A percentile compares a stretch with the other conserved stretches of the same genome.
These are phyloP conservation scores for Aureoboletus auriporus DNA, from an alignment of 768 basidiomycete species.

Conservation along the genomic window DNA sequence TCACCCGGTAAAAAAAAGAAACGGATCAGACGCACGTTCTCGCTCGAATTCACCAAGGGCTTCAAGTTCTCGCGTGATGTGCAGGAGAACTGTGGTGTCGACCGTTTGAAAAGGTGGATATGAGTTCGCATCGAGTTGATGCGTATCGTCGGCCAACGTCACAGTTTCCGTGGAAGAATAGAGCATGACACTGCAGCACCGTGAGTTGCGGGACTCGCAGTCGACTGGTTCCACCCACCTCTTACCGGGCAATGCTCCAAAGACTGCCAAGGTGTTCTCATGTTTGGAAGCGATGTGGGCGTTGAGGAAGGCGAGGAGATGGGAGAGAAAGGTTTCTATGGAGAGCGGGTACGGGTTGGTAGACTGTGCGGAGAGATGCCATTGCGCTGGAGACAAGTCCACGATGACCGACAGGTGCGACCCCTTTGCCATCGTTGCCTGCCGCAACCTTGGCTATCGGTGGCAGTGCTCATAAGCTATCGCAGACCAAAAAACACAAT, in stretches of 20 bases:
- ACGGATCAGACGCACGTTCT: conserved; percentile 31
- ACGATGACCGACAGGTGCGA: conserved; percentile 79
- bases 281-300: conserved; percentile 87
- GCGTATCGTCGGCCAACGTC: conserved; percentile 31
- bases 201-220: background rate
- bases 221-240: conserved; percentile 48
- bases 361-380: conserved; percentile 65
- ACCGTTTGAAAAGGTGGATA: conserved; percentile 83
- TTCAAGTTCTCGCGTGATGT: conserved; percentile 61
- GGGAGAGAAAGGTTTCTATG: conserved; percentile 72
- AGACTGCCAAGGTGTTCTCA: conserved; percentile 91
- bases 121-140: conserved; percentile 64
- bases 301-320: conserved; percentile 88
- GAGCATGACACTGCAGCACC: conserved; percentile 57
- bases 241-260: conserved; percentile 80
- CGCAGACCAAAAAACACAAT: no score
- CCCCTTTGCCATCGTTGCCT: conserved; percentile 39
- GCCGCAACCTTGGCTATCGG: background rate
- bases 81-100: conserved; percentile 59
- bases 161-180: conserved; percentile 62
- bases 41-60: conserved; percentile 44
- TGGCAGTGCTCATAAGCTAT: conserved; percentile 3
- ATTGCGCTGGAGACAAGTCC: conserved; percentile 83
- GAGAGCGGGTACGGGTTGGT: conserved; percentile 51
- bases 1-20: background rate